Percentiles rank a stretch among this genome's conserved stretches.
phyloP scores from a whole-genome alignment of 148 eudicot species.

The Dysphania ambrosioides region DNA sequence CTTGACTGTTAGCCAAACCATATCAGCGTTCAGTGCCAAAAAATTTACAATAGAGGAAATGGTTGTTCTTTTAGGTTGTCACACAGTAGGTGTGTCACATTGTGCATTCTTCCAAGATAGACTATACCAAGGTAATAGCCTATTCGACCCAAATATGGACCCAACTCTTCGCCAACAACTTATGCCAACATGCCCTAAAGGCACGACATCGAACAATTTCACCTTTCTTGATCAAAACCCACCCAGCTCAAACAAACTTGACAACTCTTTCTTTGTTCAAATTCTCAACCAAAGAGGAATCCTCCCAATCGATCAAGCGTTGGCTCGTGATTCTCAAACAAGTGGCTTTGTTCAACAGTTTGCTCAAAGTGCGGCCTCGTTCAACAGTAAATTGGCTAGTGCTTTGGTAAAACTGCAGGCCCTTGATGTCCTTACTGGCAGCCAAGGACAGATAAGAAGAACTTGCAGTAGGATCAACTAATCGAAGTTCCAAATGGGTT shows the following conservation, averaged over 20 bases:
- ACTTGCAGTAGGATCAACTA: slow-evolving; percentile 20
- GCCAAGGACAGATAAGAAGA: slow-evolving; percentile 23
- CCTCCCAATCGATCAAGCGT: slow-evolving; percentile 27
- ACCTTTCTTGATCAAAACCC: slow-evolving; percentile 29
- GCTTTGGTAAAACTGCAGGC: slow-evolving; percentile 30
- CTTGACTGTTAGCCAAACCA: neutral
- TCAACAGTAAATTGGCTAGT: neutral
- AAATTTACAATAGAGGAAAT: neutral
- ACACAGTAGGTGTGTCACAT: slow-evolving; percentile 14
- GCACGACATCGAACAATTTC: neutral
- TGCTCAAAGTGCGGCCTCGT: neutral
- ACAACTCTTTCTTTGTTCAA: slow-evolving; percentile 25
- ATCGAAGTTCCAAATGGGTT: neutral
- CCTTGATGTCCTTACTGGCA: slow-evolving; percentile 22
- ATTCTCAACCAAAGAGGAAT: slow-evolving; percentile 19
- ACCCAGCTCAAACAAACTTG: slow-evolving; percentile 18
- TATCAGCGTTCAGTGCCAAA: slow-evolving; percentile 7
- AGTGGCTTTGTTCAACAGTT: neutral
- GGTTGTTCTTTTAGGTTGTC: slow-evolving; percentile 18
- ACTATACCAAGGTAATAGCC: neutral
- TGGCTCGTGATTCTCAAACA: slow-evolving; percentile 12
- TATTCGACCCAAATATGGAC: slow-evolving; percentile 23
- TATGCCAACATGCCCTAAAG: slow-evolving; percentile 20
- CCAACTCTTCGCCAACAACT: slow-evolving; percentile 12
- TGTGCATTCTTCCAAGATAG: slow-evolving; percentile 16